Percentiles rank a stretch among this genome's conserved stretches.
These are phyloP conservation scores for Astrephomene gubernaculifera DNA, from an alignment of 139 green algal genomes.

Conservation along the genomic window DNA sequence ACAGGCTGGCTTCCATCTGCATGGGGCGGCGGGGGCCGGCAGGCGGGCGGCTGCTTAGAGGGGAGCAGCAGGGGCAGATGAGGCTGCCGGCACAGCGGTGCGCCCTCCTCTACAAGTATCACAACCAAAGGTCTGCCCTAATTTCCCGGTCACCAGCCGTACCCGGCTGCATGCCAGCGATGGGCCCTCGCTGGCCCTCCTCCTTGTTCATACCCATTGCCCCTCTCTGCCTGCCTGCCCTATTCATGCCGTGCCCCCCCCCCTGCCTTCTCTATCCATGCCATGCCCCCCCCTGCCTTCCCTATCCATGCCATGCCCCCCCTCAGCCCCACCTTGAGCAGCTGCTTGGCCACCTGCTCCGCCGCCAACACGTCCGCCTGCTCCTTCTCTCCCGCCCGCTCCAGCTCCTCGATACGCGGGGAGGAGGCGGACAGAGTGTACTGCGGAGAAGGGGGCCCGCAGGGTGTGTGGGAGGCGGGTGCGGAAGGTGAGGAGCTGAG, in stretches of 20 bases:
- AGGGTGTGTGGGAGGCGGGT: background rate
- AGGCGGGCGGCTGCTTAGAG: too few relatives aligned
- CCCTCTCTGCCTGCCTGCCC: background rate
- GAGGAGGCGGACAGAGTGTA: background rate
- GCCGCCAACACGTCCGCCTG: constrained; percentile 18
- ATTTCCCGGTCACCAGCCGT: too few relatives aligned
- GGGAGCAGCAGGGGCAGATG: too few relatives aligned
- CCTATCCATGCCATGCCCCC: background rate
- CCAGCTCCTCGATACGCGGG: background rate
- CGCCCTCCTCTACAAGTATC: too few relatives aligned
- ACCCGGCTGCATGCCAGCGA: too few relatives aligned
- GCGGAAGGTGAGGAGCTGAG: background rate
- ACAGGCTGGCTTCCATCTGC: too few relatives aligned
- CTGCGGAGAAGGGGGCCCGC: background rate
- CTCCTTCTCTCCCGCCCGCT: background rate
- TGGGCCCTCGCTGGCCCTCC: too few relatives aligned
- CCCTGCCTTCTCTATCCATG: background rate
- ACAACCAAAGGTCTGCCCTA: too few relatives aligned
- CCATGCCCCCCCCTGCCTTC: background rate
- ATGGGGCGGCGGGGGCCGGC: too few relatives aligned
- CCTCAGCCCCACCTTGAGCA: background rate
- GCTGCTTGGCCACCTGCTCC: constrained; percentile 6
- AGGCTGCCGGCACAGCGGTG: too few relatives aligned
- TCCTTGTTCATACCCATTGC: too few relatives aligned
- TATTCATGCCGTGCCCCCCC: background rate